Evolutionary conservation across 2,329 filamentous ascomycete species (phyloP).

Genomic region (Geoglossum cookeanum): DNA sequence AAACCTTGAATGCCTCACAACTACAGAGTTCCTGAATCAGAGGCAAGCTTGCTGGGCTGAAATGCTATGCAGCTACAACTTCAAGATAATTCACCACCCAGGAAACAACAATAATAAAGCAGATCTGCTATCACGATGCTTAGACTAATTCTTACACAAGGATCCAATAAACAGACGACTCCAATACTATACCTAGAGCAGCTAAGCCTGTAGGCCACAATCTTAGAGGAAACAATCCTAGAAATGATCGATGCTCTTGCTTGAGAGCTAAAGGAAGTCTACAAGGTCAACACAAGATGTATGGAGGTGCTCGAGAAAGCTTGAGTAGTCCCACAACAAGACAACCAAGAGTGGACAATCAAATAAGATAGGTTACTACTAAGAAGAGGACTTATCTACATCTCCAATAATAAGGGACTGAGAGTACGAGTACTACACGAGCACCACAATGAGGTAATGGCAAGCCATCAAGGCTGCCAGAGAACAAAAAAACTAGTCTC

Average conservation of each 20-base stretch:
- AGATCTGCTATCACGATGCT: neutral
- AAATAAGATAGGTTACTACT: neutral
- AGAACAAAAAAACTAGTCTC: neutral
- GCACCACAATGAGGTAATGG: neutral
- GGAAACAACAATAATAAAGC: neutral
- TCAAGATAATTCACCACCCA: neutral
- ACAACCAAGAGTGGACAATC: too few relatives aligned
- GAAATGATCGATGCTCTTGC: too few relatives aligned
- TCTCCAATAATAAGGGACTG: neutral
- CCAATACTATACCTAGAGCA: too few relatives aligned
- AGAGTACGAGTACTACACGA: neutral
- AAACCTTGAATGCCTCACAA: conserved; percentile 15
- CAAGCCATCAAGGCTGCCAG: neutral
- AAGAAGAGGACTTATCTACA: neutral
- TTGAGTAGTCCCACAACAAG: too few relatives aligned
- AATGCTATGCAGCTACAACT: neutral
- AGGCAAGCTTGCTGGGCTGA: neutral
- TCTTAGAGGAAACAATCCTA: too few relatives aligned
- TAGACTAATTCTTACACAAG: neutral
- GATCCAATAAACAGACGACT: too few relatives aligned
- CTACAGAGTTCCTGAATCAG: neutral
- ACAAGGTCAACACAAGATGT: too few relatives aligned
- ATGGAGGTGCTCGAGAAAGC: too few relatives aligned
- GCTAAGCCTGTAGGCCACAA: too few relatives aligned
- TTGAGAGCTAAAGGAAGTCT: too few relatives aligned